Conservation (phyloP, 176 grass and related monocot genomes). For the Avena atlantica region DNA sequence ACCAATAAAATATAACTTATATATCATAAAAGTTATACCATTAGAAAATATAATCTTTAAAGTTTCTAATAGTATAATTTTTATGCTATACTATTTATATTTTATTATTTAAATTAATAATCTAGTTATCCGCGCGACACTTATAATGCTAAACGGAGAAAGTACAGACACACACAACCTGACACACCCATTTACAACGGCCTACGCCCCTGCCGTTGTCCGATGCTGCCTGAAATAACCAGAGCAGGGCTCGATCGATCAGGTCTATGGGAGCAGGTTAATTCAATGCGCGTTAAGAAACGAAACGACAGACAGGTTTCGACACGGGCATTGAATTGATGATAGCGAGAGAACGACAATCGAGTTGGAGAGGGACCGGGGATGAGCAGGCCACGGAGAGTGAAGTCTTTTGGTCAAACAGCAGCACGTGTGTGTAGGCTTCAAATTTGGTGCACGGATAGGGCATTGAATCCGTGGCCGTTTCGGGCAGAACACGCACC, state of each 20-base stretch:
- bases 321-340: slow-evolving; percentile 43
- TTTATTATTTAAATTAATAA: too few species aligned
- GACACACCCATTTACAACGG: not conserved
- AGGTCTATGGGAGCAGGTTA: not conserved
- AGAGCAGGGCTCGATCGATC: slow-evolving; percentile 26
- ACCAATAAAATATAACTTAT: too few species aligned
- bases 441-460: not conserved
- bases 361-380: not conserved
- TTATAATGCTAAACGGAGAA: too few species aligned
- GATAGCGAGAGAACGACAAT: slow-evolving; percentile 14
- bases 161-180: too few species aligned
- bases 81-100: too few species aligned
- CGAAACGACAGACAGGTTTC: slow-evolving; percentile 10
- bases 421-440: not conserved
- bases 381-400: not conserved
- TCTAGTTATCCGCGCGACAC: too few species aligned
- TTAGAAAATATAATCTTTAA: too few species aligned
- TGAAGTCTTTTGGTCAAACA: not conserved
- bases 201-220: not conserved
- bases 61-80: too few species aligned
- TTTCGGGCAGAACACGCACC: not conserved
- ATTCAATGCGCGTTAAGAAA: slow-evolving; percentile 20
- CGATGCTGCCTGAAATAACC: slow-evolving; percentile 35
- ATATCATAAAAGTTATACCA: too few species aligned
- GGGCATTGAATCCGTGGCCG: not conserved